These are phyloP conservation scores for Leccinum disarticulatum DNA, from an alignment of 768 basidiomycete species.

Conservation along the genomic window DNA sequence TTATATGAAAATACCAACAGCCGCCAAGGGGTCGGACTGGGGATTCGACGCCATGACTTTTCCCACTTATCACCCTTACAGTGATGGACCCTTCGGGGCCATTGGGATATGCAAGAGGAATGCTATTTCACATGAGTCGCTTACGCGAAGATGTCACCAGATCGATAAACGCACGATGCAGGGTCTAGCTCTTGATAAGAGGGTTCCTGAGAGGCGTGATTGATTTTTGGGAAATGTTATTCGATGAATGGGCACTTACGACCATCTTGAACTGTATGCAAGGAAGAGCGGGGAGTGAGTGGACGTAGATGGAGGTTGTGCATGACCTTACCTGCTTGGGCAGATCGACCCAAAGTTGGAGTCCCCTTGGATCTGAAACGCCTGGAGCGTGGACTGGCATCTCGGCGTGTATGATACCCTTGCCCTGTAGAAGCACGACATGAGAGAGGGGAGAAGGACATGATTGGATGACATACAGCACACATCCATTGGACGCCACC, in stretches of 20 bases:
- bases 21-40: constrained; percentile 91
- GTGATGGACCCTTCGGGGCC: constrained; percentile 65
- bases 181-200: constrained; percentile 81
- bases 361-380: constrained; percentile 70
- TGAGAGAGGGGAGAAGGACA: not conserved
- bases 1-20: constrained; percentile 89
- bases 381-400: constrained; percentile 82
- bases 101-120: constrained; percentile 71
- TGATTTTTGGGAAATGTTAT: not conserved
- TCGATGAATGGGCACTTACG: constrained; percentile 33
- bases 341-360: constrained; percentile 88
- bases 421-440: constrained; percentile 37
- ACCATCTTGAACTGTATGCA: constrained; percentile 70
- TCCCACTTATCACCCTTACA: constrained; percentile 87
- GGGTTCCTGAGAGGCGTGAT: constrained; percentile 50
- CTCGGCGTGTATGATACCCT: constrained; percentile 80
- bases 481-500: constrained; percentile 98
- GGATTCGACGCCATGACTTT: constrained; percentile 81
- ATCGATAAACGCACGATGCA: constrained; percentile 44
- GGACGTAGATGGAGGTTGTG: constrained; percentile 9
- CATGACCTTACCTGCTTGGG: constrained; percentile 55
- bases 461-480: constrained; percentile 48
- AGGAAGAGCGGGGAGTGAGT: constrained; percentile 23
- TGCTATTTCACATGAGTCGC: constrained; percentile 38
- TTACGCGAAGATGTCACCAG: not conserved